Evolutionary conservation across 2,329 filamentous ascomycete genomes (phyloP), one percentile per base, ranked within the genome.

Genomic region (Neurospora sp.): DNA sequence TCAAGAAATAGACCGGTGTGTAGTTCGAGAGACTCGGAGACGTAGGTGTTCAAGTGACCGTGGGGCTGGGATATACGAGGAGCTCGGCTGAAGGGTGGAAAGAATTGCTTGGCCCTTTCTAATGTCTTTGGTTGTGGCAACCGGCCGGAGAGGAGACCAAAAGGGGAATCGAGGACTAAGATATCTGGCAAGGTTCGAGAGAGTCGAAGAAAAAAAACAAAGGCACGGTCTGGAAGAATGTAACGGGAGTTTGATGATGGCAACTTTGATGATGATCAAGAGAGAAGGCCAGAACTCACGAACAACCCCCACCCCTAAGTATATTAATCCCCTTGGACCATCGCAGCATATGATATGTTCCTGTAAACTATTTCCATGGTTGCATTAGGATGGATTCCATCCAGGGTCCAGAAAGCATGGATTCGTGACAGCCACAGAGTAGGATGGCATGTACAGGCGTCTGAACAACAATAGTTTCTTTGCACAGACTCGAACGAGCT

Each of bases 231-330:
- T 62, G 23, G 28, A n/a, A 62, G 4, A 62, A 62, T 36, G 15
- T n/a, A 62, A 36, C 52, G 17, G 23, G 15, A 17, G 52, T 33
- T 17, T 36, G 52, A n/a, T 62, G 46, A 62, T 62, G 52, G 52
- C 28, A 36, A n/a, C 52, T n/a, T 62, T 28, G 52, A n/a, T 36
- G 28, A 62, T 62, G 23, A 9, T 36, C 23, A n/a, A 36, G 23
- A 33, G 28, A 62, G 43, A 62, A 62, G 52, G 28, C 52, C 52
- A 36, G 52, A 62, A 62, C 23, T 10, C 15, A 62, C 13, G 4
- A 33, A 62, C 68, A 68, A 74, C 73, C 74, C 75, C 73, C 73
- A 73, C 73, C 68, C 70, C 71, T 73, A 75, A 71, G 72, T 75
- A 74, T 72, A 71, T 36, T 5, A 36, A 62, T n/a, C 15, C 28